These are phyloP conservation scores for Phycomyces nitens DNA, from an alignment of 192 early-diverging fungal species.

Conservation along the genomic window DNA sequence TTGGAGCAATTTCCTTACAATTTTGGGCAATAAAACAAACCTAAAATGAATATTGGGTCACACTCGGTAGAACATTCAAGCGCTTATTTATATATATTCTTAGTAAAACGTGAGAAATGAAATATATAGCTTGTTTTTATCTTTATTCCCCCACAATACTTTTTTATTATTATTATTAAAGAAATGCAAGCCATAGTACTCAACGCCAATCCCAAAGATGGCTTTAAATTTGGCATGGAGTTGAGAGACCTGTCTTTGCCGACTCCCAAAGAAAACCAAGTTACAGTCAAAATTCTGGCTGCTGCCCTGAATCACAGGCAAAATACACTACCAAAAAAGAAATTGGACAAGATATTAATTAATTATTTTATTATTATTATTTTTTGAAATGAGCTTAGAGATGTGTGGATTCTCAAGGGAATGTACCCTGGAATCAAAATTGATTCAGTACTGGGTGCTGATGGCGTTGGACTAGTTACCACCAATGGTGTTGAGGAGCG, in stretches of 20 bases:
- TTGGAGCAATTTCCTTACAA: no score
- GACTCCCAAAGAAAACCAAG: background rate
- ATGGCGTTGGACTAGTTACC: constrained; percentile 26
- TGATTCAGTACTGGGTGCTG: constrained; percentile 27
- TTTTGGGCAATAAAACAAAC: no score
- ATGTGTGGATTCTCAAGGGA: constrained; percentile 31
- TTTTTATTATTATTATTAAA: no score
- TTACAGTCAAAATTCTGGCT: constrained; percentile 8
- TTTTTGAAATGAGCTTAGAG: constrained; percentile 1
- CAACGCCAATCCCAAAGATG: background rate
- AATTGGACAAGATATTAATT: no score
- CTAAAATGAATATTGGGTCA: no score
- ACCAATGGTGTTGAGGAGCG: constrained; percentile 4
- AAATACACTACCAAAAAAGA: background rate
- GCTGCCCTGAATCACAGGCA: constrained; percentile 17
- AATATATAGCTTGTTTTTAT: no score
- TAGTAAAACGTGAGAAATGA: no score
- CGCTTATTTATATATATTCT: no score
- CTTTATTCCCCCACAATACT: no score
- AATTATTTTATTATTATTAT: no score
- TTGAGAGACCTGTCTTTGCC: background rate
- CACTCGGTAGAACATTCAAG: no score
- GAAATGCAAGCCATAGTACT: background rate
- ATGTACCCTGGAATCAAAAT: constrained; percentile 24
- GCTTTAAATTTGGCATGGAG: background rate